Conservation (phyloP, 805 yeast species). For the Starmerella vitae region DNA sequence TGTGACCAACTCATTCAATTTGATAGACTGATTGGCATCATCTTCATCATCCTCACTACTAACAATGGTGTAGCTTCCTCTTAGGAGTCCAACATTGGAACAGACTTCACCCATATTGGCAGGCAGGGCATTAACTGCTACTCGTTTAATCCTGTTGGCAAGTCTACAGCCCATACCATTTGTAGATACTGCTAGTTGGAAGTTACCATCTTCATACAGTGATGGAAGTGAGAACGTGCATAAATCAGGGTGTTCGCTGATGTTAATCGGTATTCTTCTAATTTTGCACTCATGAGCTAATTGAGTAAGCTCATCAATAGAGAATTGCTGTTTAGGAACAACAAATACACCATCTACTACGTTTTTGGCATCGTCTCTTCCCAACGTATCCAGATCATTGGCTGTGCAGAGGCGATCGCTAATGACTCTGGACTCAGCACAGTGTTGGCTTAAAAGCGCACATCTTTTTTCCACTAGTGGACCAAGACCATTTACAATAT, state of each 20-base stretch:
- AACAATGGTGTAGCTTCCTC: slow-evolving; percentile 37
- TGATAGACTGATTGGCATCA: slow-evolving; percentile 48
- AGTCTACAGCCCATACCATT: slow-evolving; percentile 81
- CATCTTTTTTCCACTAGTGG: slow-evolving; percentile 12
- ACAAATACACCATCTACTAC: slow-evolving; percentile 72
- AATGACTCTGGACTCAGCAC: slow-evolving; percentile 12
- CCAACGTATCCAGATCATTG: slow-evolving; percentile 40
- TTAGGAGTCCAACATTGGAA: slow-evolving; percentile 50
- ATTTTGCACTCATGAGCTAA: slow-evolving; percentile 42
- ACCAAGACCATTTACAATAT: slow-evolving; percentile 15
- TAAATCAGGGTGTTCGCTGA: slow-evolving; percentile 54
- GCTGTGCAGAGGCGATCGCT: slow-evolving; percentile 12
- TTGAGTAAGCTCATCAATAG: slow-evolving; percentile 10
- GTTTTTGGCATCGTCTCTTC: slow-evolving; percentile 46
- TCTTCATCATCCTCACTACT: slow-evolving; percentile 36
- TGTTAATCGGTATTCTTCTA: slow-evolving; percentile 69
- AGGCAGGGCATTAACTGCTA: slow-evolving; percentile 48
- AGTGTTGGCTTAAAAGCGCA: slow-evolving; percentile 12
- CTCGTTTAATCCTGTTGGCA: slow-evolving; percentile 68
- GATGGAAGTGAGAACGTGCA: slow-evolving; percentile 71
- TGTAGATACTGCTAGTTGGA: slow-evolving; percentile 75
- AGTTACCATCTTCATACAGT: slow-evolving; percentile 47
- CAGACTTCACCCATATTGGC: slow-evolving; percentile 56
- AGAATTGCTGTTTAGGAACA: slow-evolving; percentile 14
- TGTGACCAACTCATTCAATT: slow-evolving; percentile 49